These are phyloP conservation scores for Bertia moriformis DNA, from an alignment of 2,329 filamentous ascomycete species.

Conservation along the genomic window DNA sequence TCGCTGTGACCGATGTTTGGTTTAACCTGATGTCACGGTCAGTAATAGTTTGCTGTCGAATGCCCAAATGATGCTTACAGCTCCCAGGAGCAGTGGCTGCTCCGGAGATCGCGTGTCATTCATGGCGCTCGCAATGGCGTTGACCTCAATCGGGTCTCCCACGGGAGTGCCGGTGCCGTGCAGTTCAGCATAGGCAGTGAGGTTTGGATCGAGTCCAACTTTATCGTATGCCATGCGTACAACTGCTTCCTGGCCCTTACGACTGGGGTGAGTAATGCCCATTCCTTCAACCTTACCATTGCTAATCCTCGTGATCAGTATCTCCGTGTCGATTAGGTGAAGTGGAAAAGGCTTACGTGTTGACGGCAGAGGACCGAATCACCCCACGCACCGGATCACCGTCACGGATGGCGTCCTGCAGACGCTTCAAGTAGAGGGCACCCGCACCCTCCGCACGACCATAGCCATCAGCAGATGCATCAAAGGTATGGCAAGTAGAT, in stretches of 20 bases:
- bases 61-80: too few species aligned
- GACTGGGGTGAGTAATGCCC: conserved; percentile 6
- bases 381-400: conserved; percentile 9
- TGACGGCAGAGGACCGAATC: conserved; percentile 7
- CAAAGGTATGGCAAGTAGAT: conserved; percentile 15
- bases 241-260: conserved; percentile 7
- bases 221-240: conserved; percentile 5
- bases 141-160: conserved; percentile 24
- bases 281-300: conserved; percentile 9
- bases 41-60: conserved; percentile 29
- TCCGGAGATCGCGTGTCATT: too few species aligned
- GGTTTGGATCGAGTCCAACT: conserved; percentile 8
- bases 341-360: too few species aligned
- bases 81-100: too few species aligned
- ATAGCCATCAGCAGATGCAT: conserved; percentile 17
- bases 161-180: conserved; percentile 23
- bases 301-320: too few species aligned
- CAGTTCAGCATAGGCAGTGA: conserved; percentile 20
- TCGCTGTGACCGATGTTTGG: conserved; percentile 16
- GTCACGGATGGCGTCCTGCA: conserved; percentile 11
- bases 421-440: conserved; percentile 15
- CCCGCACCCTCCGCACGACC: conserved; percentile 15
- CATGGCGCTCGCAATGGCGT: conserved; percentile 26
- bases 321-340: too few species aligned
- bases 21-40: conserved; percentile 13